Base-by-base conservation (phyloP, 345 rosid genomes). In the Isatis tinctoria region DNA sequence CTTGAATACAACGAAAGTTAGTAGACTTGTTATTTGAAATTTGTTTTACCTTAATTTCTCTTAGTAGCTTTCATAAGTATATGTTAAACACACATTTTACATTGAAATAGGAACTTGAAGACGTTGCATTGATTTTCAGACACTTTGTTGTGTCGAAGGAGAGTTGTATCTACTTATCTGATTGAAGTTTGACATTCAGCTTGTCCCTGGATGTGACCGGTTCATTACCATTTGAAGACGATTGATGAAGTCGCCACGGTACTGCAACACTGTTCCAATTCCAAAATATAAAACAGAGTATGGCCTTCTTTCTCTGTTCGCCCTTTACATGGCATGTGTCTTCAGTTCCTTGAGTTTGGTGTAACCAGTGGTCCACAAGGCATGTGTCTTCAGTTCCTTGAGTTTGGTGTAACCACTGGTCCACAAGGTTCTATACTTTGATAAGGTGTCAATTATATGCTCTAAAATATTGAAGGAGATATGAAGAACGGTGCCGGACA, bases 181-280 rank as follows among this genome's bases (percentile, higher is more conserved):
- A 80, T 82, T 90, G 69, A 20, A 18, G 53, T 48, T 48, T 48
- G 53, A 48, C 53, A 13, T 48, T 26, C 10, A 9, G 65, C 89
- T 84, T 82, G 83, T 91, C 66, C 83, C 87, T 77, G 86, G 79
- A 74, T 86, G 85, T 85, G 84, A 84, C 66, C 78, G 89, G 69
- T 10, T 87, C 87, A 9, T 78, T 90, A 66, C 89, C 92, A 66
- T 75, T 70, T n/a, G 59, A 45, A 24, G 59, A 17, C 59, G 26
- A 58, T 70, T 45, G 58, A 24, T 70, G 37, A 47, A 49, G 40
- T 47, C 20, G 8, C 33, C 58, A 30, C 33, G 13, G 26, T 20
- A 69, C 67, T 62, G 33, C 35, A 57, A 9, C 58, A 45, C 56
- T 69, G 33, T 20, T 39, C 24, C 22, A 3, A 3, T 52, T 53